Evolutionary conservation across 2,329 filamentous ascomycete genomes (phyloP).

Genomic region (Cladosporium phlei): DNA sequence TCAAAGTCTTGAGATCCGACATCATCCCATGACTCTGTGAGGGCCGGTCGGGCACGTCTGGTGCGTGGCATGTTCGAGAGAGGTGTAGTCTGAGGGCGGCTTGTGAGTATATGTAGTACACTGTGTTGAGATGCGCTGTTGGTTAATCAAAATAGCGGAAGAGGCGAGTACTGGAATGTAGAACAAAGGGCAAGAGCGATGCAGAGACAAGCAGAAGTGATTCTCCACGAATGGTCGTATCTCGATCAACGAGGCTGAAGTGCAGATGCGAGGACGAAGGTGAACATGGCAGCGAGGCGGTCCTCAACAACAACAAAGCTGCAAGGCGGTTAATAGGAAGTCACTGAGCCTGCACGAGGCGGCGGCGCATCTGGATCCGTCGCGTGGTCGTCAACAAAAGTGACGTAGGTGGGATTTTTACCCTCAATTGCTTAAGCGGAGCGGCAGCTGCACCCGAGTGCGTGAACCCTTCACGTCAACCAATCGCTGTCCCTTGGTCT

Average conservation of each 20-base stretch:
- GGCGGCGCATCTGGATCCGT: constrained; percentile 1
- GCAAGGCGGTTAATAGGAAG: not conserved
- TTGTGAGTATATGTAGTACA: no score
- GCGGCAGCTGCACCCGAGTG: no score
- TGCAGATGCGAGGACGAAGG: not conserved
- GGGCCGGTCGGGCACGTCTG: constrained; percentile 19
- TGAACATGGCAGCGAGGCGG: not conserved
- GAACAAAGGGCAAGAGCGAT: no score
- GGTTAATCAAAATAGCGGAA: no score
- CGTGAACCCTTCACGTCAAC: no score
- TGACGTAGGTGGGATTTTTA: constrained; percentile 1
- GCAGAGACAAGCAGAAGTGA: not conserved
- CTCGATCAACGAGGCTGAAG: not conserved
- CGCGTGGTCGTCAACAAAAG: not conserved
- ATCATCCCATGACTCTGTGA: constrained; percentile 33
- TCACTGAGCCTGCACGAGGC: not conserved
- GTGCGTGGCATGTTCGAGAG: constrained; percentile 24
- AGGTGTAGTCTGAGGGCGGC: no score
- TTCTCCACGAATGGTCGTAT: not conserved
- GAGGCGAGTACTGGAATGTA: no score
- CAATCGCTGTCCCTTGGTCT: no score
- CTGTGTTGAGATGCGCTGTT: no score
- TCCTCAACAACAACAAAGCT: not conserved
- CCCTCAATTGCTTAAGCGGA: no score
- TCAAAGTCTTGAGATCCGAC: constrained; percentile 25